Conservation (phyloP, 179 eudicot species). For the Amaranthus tricolor region DNA sequence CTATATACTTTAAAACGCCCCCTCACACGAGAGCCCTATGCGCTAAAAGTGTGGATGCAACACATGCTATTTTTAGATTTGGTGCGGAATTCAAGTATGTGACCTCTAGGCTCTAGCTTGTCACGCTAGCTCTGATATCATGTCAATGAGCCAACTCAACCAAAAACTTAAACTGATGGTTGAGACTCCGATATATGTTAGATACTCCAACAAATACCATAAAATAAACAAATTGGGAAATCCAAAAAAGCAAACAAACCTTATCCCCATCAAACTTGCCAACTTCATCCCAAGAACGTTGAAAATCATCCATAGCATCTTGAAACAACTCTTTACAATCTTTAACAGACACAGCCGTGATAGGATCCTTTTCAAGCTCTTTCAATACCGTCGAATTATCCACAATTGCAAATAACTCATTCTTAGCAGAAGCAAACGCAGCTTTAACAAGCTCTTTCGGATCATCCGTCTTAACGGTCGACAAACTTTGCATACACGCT, state of each 20-base stretch:
- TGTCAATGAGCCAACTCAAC: too few species aligned
- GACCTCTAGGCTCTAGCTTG: too few species aligned
- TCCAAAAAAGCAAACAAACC: neutral
- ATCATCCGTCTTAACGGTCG: slow-evolving; percentile 24
- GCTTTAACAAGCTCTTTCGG: slow-evolving; percentile 42
- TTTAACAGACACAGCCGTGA: slow-evolving; percentile 28
- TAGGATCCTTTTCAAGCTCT: slow-evolving; percentile 36
- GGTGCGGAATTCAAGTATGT: too few species aligned
- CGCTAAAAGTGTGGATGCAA: too few species aligned
- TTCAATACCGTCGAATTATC: slow-evolving; percentile 24
- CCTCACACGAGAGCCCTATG: too few species aligned
- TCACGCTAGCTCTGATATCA: too few species aligned
- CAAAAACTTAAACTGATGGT: too few species aligned
- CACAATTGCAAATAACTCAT: slow-evolving; percentile 25
- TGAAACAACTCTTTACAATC: slow-evolving; percentile 37
- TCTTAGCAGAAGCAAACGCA: slow-evolving; percentile 31
- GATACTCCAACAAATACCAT: too few species aligned
- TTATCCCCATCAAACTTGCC: slow-evolving; percentile 22
- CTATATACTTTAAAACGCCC: too few species aligned
- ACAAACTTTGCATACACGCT: slow-evolving; percentile 35
- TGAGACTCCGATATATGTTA: too few species aligned
- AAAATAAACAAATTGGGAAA: too few species aligned
- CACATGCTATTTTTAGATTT: too few species aligned
- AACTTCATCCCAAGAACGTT: slow-evolving; percentile 32
- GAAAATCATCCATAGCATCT: slow-evolving; percentile 36